phyloP scores from a whole-genome alignment of 2,329 filamentous ascomycete species.

The Hypocrella siamensis region DNA sequence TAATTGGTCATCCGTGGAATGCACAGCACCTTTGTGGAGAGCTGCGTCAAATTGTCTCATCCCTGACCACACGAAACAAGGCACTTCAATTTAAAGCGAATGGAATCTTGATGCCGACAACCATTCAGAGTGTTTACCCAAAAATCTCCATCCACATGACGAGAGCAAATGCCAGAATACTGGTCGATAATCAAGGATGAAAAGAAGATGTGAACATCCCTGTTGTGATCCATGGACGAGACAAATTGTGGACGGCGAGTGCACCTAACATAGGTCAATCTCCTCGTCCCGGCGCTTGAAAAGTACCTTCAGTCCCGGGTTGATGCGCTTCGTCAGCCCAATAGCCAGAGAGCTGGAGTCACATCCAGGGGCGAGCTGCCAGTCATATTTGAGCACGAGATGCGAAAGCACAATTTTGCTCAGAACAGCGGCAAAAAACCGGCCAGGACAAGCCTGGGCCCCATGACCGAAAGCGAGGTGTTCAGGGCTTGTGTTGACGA shows the following conservation, averaged over 20 bases:
- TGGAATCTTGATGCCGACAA: no score
- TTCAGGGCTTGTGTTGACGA: conserved; percentile 4
- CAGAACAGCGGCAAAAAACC: conserved; percentile 4
- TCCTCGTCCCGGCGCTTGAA: conserved; percentile 3
- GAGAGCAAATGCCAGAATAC: no score
- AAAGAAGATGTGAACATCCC: background rate
- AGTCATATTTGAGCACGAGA: conserved; percentile 5
- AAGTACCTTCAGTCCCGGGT: conserved; percentile 2
- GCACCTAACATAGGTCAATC: conserved; percentile 2
- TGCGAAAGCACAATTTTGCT: conserved; percentile 4
- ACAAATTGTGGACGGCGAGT: background rate
- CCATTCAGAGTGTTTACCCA: no score
- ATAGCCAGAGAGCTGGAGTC: conserved; percentile 2
- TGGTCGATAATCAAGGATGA: no score
- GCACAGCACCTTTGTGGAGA: no score
- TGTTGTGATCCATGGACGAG: background rate
- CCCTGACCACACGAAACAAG: no score
- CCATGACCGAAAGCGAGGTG: conserved; percentile 5
- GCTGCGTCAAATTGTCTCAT: no score
- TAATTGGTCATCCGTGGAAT: no score
- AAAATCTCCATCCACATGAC: no score
- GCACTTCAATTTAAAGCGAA: no score
- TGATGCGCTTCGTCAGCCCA: conserved; percentile 4
- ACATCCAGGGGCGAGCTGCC: conserved; percentile 2
- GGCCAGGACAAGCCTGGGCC: conserved; percentile 4